Evolutionary conservation across 169 alveolate species (phyloP).

Genomic region (Plasmodium ovale): DNA sequence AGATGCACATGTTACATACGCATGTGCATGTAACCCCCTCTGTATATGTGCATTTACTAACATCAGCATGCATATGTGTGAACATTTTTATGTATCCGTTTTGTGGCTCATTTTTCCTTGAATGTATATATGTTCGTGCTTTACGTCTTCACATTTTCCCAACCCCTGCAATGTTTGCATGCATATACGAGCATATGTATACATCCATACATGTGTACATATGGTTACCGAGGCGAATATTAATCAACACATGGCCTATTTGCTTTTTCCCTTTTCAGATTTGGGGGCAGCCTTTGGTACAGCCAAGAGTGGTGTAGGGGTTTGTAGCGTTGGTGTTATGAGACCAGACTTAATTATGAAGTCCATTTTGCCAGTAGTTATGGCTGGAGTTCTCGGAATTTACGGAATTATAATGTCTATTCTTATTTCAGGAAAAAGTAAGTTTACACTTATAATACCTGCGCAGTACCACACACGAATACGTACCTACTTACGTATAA

Average conservation of each 20-base stretch:
- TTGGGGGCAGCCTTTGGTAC: constrained; percentile 99
- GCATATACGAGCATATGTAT: neutral
- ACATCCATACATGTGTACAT: neutral
- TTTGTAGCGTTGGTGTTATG: constrained; percentile 99
- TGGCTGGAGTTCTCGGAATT: constrained; percentile 99
- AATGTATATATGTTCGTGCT: neutral
- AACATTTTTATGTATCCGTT: neutral
- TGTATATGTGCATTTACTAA: neutral
- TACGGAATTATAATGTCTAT: constrained; percentile 97
- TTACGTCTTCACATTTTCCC: neutral
- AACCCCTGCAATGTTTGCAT: neutral
- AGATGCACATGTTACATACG: neutral
- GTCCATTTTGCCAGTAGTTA: constrained; percentile 99
- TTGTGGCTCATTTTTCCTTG: too few species aligned
- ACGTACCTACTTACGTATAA: neutral
- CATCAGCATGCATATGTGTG: neutral
- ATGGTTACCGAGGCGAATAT: neutral
- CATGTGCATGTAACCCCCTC: neutral
- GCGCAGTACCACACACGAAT: too few species aligned
- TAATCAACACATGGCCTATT: neutral
- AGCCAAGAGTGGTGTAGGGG: constrained; percentile 99
- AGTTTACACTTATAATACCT: too few species aligned
- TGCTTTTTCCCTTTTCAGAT: constrained; percentile 83
- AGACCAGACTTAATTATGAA: constrained; percentile 99
- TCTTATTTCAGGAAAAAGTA: constrained; percentile 83